Conservation (phyloP, 2,329 filamentous ascomycete genomes). For the Diaporthe vexans region DNA sequence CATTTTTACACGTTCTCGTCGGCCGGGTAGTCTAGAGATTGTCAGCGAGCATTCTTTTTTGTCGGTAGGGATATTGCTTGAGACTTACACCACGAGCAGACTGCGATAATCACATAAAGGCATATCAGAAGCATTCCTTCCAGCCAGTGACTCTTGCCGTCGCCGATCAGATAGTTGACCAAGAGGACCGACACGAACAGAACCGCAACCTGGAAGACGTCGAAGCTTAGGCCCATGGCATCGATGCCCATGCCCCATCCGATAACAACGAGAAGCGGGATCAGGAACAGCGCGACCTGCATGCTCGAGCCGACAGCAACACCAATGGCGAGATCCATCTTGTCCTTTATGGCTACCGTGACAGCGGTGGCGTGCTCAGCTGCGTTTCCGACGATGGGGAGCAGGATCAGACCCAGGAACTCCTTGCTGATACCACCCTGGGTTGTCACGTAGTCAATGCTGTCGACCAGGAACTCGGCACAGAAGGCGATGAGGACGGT, state of each 20-base stretch:
- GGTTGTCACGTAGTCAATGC: constrained; percentile 77
- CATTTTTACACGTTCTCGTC: background rate
- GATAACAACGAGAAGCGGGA: constrained; percentile 81
- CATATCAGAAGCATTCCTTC: constrained; percentile 83
- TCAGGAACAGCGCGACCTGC: constrained; percentile 84
- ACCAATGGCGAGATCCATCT: constrained; percentile 87
- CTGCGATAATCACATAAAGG: constrained; percentile 84
- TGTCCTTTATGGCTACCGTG: constrained; percentile 85
- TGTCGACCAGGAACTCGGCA: constrained; percentile 82
- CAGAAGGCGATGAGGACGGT: constrained; percentile 87
- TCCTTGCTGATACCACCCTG: constrained; percentile 74
- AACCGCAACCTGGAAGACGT: constrained; percentile 89
- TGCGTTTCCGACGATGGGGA: constrained; percentile 87
- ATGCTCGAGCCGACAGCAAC: constrained; percentile 86
- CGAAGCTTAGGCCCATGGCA: constrained; percentile 86
- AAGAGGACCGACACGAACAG: constrained; percentile 87
- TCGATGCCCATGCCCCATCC: constrained; percentile 81
- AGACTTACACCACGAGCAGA: constrained; percentile 73
- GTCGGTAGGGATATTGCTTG: background rate
- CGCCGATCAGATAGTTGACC: constrained; percentile 87
- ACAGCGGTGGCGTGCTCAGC: constrained; percentile 87
- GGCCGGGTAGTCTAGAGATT: constrained; percentile 34
- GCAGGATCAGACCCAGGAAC: constrained; percentile 84
- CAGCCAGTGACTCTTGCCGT: constrained; percentile 86
- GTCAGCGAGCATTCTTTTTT: background rate